Conservation (phyloP, 441 rosid genomes). For the Biscutella laevigata region DNA sequence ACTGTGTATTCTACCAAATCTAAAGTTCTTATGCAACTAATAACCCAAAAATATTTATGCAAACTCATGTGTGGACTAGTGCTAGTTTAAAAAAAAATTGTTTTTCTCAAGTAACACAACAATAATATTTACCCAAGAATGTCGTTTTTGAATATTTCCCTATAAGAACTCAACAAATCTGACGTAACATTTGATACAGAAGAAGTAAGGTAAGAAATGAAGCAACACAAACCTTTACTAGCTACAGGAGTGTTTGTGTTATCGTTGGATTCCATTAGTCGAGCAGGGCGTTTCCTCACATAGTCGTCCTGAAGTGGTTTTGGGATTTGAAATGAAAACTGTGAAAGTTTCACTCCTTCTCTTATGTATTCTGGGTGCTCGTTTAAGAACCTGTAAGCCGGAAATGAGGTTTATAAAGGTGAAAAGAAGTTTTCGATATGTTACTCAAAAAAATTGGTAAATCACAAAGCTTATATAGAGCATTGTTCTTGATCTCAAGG, state of each 20-base stretch:
- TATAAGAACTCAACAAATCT: background rate
- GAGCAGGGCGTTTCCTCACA: conserved; percentile 65
- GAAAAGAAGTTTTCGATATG: background rate
- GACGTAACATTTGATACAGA: background rate
- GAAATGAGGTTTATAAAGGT: background rate
- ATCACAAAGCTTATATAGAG: background rate
- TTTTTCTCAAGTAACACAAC: background rate
- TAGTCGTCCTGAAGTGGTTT: conserved; percentile 69
- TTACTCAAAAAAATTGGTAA: background rate
- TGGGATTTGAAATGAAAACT: conserved; percentile 84
- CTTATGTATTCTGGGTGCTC: conserved; percentile 54
- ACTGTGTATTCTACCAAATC: background rate
- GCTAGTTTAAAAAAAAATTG: background rate
- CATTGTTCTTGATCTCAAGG: background rate
- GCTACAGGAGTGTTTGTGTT: conserved; percentile 29
- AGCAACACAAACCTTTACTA: conserved; percentile 39
- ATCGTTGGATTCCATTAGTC: conserved; percentile 29
- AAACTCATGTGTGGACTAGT: background rate
- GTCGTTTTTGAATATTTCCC: background rate
- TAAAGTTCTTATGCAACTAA: background rate
- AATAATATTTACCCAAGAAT: background rate
- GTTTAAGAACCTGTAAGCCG: conserved; percentile 44
- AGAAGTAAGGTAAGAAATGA: background rate
- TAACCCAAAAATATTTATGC: background rate
- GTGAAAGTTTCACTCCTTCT: conserved; percentile 49